These are phyloP conservation scores for Pseudotsuga menziesii DNA, from an alignment of 75 land plant genomes.

Conservation along the genomic window DNA sequence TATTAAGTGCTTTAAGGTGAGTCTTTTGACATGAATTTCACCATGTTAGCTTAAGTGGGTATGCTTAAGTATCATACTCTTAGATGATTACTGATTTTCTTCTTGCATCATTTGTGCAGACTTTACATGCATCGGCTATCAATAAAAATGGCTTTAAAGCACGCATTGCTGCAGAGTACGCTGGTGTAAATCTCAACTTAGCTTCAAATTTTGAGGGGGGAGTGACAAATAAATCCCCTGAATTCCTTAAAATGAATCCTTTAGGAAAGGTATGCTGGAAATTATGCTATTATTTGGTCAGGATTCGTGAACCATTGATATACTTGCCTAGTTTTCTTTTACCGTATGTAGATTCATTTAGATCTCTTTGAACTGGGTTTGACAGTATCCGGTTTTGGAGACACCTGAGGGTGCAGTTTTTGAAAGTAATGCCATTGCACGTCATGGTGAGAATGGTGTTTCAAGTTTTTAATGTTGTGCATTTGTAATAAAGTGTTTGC, in stretches of 20 bases:
- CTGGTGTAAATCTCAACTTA: constrained; percentile 60
- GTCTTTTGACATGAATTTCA: too few relatives aligned
- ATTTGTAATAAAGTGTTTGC: neutral
- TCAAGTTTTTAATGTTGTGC: neutral
- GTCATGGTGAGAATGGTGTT: constrained; percentile 58
- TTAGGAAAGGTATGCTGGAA: constrained; percentile 72
- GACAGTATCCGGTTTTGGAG: constrained; percentile 87
- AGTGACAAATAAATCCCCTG: constrained; percentile 76
- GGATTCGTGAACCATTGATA: neutral
- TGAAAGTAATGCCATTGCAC: constrained; percentile 97
- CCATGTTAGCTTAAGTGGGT: too few relatives aligned
- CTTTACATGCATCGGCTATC: constrained; percentile 41
- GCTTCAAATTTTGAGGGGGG: constrained; percentile 79
- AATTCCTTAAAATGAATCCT: constrained; percentile 86
- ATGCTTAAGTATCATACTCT: too few relatives aligned
- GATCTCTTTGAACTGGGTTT: neutral
- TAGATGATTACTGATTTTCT: neutral
- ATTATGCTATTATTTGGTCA: neutral
- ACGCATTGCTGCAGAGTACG: constrained; percentile 81
- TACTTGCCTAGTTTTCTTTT: neutral
- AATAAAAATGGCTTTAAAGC: constrained; percentile 85
- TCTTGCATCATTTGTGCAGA: constrained; percentile 26
- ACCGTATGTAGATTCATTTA: neutral
- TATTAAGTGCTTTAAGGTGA: too few relatives aligned
- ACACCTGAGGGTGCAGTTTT: constrained; percentile 93